Percentiles rank a stretch among this genome's conserved stretches.
phyloP scores from a whole-genome alignment of 306 rosid species.

The Ochetophila trinervis region DNA sequence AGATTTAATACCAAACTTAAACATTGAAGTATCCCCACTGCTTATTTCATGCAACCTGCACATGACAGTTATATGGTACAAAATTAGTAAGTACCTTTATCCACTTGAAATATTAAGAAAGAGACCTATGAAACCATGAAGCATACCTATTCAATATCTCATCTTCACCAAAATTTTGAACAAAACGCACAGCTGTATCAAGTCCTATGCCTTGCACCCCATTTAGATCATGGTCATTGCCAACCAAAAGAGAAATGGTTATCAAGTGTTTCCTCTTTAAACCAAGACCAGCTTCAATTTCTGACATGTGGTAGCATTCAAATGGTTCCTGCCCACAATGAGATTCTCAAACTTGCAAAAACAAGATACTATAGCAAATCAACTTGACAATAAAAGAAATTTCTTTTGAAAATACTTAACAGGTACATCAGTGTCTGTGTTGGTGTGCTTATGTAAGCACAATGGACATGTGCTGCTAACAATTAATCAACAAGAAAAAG shows the following conservation, averaged over 20 bases:
- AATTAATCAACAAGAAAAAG: too few species aligned
- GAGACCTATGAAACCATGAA: neutral
- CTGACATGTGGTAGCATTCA: conserved; percentile 83
- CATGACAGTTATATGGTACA: neutral
- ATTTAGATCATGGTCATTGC: conserved; percentile 74
- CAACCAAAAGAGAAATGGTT: conserved; percentile 81
- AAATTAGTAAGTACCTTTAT: neutral
- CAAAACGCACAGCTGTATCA: conserved; percentile 76
- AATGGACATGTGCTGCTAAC: too few species aligned
- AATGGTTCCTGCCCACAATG: conserved; percentile 73
- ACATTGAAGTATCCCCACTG: conserved; percentile 40
- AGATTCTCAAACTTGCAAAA: conserved; percentile 28
- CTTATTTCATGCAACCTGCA: conserved; percentile 77
- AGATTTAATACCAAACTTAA: conserved; percentile 30
- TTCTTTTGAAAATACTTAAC: too few species aligned
- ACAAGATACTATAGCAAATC: neutral
- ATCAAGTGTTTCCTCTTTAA: conserved; percentile 85
- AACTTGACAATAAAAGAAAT: neutral
- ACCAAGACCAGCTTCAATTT: conserved; percentile 82
- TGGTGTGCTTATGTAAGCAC: too few species aligned
- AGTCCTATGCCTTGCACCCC: conserved; percentile 89
- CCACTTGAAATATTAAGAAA: neutral
- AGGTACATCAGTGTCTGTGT: too few species aligned
- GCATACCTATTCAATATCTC: conserved; percentile 66
- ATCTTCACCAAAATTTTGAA: conserved; percentile 61